These are phyloP conservation scores for Eleusine indica DNA, from an alignment of 176 grass and related monocot genomes.

Conservation along the genomic window DNA sequence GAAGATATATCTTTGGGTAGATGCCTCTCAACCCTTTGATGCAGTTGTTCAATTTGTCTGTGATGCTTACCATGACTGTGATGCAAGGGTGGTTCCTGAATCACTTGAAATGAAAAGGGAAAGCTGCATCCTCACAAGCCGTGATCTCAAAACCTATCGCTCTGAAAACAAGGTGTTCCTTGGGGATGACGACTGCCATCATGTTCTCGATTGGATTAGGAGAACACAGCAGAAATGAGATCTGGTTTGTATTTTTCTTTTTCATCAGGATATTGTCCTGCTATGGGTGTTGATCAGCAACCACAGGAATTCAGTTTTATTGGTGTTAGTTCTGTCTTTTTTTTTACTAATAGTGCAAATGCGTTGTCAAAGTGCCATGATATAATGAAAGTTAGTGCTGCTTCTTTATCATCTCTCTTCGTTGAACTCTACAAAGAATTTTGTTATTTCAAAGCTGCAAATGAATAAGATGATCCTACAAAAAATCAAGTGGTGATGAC, in stretches of 20 bases:
- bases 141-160: not conserved
- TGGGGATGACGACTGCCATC: not conserved
- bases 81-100: not conserved
- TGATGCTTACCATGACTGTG: not conserved
- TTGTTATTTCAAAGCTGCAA: not conserved
- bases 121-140: not conserved
- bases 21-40: not conserved
- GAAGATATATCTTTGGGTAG: not conserved
- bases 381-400: constrained; percentile 17
- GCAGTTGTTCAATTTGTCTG: not conserved
- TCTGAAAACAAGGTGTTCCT: not conserved
- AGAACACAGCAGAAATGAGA: not conserved
- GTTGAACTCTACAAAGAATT: not conserved
- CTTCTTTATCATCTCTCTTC: constrained; percentile 17
- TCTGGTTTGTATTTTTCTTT: not conserved
- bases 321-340: not conserved
- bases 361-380: not conserved
- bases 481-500: not conserved
- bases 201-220: not conserved
- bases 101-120: not conserved
- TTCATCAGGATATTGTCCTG: not conserved
- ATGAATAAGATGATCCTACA: not conserved
- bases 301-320: not conserved
- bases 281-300: not conserved
- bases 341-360: constrained; percentile 17